Evolutionary conservation across 2,329 filamentous ascomycete species (phyloP), one percentile per base, ranked within the genome.

Genomic region (Diaporthe sp.): DNA sequence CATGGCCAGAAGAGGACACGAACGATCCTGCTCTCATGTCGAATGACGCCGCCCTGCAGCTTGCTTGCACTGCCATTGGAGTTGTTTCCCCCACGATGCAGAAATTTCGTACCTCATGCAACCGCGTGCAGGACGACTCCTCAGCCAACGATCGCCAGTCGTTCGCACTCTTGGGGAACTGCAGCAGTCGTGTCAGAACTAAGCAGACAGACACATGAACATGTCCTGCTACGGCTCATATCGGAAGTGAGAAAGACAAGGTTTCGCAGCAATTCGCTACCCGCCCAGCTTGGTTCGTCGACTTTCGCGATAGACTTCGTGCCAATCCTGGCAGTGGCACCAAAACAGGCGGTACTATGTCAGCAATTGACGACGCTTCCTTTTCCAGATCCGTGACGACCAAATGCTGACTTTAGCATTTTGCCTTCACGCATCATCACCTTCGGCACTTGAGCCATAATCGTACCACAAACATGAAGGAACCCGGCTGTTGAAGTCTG

Each of bases 1-100:
- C 49, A 53, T 34, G 31, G 47, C 25, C 58, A 65, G 37, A 51
- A 34, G 17, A 34, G 58, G 58, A 61, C 42, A 72, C 71, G 44
- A 42, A 55, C 34, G 5, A 65, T 63, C 71, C 44, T 72, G n/a
- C 37, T 17, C 57, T 31, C 34, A 72, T 72, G 71, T 51, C 58
- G 34, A 55, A 72, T 72, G 71, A 72, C 71, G 60, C 71, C 34
- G 44, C 49, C 57, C 49, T 72, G 71, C 71, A 72, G 71, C 57
- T 42, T 51, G 57, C 58, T 44, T 55, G 13, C 44, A 34, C 25
- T 39, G 58, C 71, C 42, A 73, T 65, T 73, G 71, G 71, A 34
- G 58, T 34, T 39, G 47, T 65, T 73, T 44, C 44, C 65, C 49
- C 34, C 58, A 73, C 39, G 13, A 31, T 65, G 71, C 71, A 73